Conservation (phyloP, 148 eudicot genomes). For the Drosera capensis region DNA sequence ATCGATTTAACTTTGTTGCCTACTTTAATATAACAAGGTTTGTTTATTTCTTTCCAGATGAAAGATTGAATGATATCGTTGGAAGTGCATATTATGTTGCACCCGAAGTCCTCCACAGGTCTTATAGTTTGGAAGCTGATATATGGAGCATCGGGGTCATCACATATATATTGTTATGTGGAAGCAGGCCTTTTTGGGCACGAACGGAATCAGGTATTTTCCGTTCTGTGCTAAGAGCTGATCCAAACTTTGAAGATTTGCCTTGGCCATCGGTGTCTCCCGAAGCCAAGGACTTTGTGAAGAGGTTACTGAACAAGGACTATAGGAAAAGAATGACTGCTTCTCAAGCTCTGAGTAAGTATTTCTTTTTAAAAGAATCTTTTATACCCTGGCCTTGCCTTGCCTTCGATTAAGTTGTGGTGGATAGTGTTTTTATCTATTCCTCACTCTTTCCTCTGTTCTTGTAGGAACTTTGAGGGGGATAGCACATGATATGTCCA, state of each 20-base stretch:
- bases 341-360: slow-evolving; percentile 82
- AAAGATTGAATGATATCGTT: slow-evolving; percentile 86
- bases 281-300: slow-evolving; percentile 89
- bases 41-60: too few relatives aligned
- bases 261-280: slow-evolving; percentile 85
- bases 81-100: slow-evolving; percentile 99
- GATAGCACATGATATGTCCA: too few relatives aligned
- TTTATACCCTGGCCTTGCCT: too few relatives aligned
- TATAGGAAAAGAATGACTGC: slow-evolving; percentile 97
- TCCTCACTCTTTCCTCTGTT: too few relatives aligned
- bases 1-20: too few relatives aligned
- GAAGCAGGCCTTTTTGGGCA: slow-evolving; percentile 97
- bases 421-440: too few relatives aligned
- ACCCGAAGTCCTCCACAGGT: slow-evolving; percentile 95
- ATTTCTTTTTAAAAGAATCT: neutral
- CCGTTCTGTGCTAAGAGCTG: slow-evolving; percentile 80
- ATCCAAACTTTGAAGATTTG: slow-evolving; percentile 70
- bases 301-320: slow-evolving; percentile 80
- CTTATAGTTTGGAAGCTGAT: slow-evolving; percentile 84
- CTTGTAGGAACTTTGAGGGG: too few relatives aligned
- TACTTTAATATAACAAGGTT: neutral
- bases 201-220: slow-evolving; percentile 97
- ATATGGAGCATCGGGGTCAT: slow-evolving; percentile 97
- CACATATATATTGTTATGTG: slow-evolving; percentile 85
- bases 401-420: too few relatives aligned